Evolutionary conservation across 2,329 filamentous ascomycete species (phyloP).

Genomic region (Stylonectria norvegica): DNA sequence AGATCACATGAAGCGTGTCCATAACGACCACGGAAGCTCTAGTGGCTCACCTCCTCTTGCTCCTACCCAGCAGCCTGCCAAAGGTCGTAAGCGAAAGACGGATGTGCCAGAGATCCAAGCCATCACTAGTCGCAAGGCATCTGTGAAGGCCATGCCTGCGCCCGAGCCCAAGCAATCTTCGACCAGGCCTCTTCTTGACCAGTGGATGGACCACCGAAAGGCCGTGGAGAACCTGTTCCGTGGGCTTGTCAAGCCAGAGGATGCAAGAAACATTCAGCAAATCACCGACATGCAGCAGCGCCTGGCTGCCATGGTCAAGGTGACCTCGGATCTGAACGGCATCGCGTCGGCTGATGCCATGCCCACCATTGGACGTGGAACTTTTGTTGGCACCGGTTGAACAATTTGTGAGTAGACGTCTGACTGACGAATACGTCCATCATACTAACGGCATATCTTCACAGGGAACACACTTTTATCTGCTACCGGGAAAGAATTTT

Average conservation of each 20-base stretch:
- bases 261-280: conserved; percentile 51
- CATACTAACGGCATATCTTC: neutral
- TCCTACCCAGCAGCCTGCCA: conserved; percentile 34
- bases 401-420: conserved; percentile 21
- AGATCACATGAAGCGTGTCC: conserved; percentile 96
- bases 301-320: conserved; percentile 51
- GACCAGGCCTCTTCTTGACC: conserved; percentile 44
- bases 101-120: conserved; percentile 42
- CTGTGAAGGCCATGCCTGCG: conserved; percentile 39
- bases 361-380: conserved; percentile 17
- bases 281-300: conserved; percentile 50
- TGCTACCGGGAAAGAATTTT: conserved; percentile 21
- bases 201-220: conserved; percentile 61
- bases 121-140: conserved; percentile 47
- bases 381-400: conserved; percentile 32
- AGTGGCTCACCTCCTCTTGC: conserved; percentile 40
- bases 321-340: conserved; percentile 34
- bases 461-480: conserved; percentile 16
- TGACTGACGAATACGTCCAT: neutral
- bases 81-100: conserved; percentile 58
- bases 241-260: conserved; percentile 47
- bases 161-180: conserved; percentile 32
- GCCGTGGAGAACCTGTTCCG: conserved; percentile 58
- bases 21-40: conserved; percentile 58
- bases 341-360: conserved; percentile 17